Base-by-base conservation (phyloP, 495 filamentous ascomycete species). In the Choiromyces venosus region DNA sequence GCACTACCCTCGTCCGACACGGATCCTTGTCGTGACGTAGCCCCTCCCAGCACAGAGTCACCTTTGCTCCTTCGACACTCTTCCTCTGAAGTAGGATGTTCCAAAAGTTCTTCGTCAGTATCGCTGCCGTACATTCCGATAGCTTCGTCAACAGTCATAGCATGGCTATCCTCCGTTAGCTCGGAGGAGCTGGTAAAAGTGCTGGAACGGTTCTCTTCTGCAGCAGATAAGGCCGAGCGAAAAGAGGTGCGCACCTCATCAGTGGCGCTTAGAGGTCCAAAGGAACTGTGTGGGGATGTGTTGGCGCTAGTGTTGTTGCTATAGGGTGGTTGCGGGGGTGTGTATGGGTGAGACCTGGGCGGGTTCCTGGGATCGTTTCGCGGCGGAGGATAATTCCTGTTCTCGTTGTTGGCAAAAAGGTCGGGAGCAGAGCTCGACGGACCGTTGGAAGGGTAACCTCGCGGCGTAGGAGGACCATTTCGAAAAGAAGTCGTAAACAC, bases 91-190 rank as follows among this genome's bases (percentile, higher is more conserved):
- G 72, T 73, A 67, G 76, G 72, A 64, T 73, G 76, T 73, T 85
- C 85, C 83, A 95, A 94, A 0, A 93, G 93, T 75, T 90, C 88
- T 70, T 91, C 90, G 81, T 81, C 79, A 7, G 79, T 81, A 56
- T 81, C 79, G 25, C 79, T 81, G 37, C 78, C 79, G 67, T 97
- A 97, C 91, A 97, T 93, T 21, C 90, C 92, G 83, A 97, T 95
- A 10, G 92, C 91, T 84, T 97, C 94, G 76, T 98, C 94, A 4
- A 97, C 87, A 74, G 90, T 96, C 86, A 93, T 91, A 6, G 88
- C 89, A 72, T 88, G 90, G 71, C 86, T 87, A 10, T 86, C 84
- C 52, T 86, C 87, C 71, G 85, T 85, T 38, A 83, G 85, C 67
- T 92, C 86, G 40, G 79, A 80, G 12, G 73, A 69, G 35, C 78